Base-by-base conservation (phyloP, 768 basidiomycete genomes). In the Tricholoma matsutake region DNA sequence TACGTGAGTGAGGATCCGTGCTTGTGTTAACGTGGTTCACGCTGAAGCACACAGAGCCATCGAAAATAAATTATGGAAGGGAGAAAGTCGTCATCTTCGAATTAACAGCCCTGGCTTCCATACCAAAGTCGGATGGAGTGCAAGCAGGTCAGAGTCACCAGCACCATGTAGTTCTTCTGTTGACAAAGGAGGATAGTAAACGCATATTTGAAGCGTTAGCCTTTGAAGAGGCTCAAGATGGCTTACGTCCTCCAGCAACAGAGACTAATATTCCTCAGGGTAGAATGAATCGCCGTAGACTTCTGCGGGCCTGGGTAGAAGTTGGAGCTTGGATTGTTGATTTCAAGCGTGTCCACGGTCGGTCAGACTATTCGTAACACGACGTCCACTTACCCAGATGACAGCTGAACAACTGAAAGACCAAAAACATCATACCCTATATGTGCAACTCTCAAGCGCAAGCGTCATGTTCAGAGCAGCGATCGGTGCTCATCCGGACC, bases 291-390 rank as follows among this genome's bases (percentile, higher is more conserved):
- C 80, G 86, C 4, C 80, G 81, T 22, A 87, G 81, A 67, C 79
- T 94, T 3, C 79, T 94, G 53, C 83, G 92, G 34, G 89, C 87
- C 29, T 94, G 92, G 92, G 80, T 92, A 16, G 92, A 94, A 69
- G 73, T 88, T 7, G 75, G 81, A 41, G 82, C 89, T 3, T 94
- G 86, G 86, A 65, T 87, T 18, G 73, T 78, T 4, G 83, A 90
- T 57, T 91, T 81, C 63, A 80, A 76, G 57, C 80, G 79, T 35
- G 69, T 75, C 28, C 64, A 83, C 63, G 70, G 83, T 86, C 70
- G 25, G 75, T 25, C 57, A 14, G 57, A 54, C 54, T 45, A n/a
- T 53, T n/a, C n/a, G 6, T 18, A 4, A 8, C 6, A 31, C 10
- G n/a, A 3, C 29, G n/a, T 31, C 4, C 16, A 16, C 28, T 53